Percentiles rank a stretch among this genome's conserved stretches.
Conservation (phyloP, 371 early-diverging fungal genomes). For the Mucor plumbeus region DNA sequence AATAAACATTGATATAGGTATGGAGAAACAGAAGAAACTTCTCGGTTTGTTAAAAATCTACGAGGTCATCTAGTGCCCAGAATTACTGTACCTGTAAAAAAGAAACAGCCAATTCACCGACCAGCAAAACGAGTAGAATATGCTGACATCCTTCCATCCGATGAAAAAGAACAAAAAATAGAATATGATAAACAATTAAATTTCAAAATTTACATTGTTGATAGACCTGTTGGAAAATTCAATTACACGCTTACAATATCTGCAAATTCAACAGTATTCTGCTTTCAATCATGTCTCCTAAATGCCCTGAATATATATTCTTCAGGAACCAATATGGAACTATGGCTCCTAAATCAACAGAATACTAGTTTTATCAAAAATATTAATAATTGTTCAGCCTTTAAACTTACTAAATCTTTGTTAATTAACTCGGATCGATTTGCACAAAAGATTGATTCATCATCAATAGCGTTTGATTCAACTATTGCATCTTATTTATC, state of each 20-base stretch:
- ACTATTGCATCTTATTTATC: not conserved
- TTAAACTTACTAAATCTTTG: not conserved
- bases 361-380: not conserved
- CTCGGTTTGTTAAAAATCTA: not conserved
- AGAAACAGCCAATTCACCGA: not conserved
- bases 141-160: not conserved
- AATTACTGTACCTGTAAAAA: not conserved
- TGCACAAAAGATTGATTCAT: slow-evolving; percentile 9
- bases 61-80: not conserved
- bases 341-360: slow-evolving; percentile 12
- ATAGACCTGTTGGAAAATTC: not conserved
- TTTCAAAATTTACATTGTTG: slow-evolving; percentile 1
- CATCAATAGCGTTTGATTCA: not conserved
- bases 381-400: not conserved
- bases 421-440: not conserved
- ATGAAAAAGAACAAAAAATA: not conserved
- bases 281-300: slow-evolving; percentile 9
- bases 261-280: not conserved
- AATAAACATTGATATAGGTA: not conserved
- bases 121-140: not conserved
- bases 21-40: not conserved
- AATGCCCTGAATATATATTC: not conserved
- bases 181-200: not conserved
- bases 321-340: not conserved
- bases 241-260: slow-evolving; percentile 8